These are phyloP conservation scores for Aspergillus taichungensis DNA, from an alignment of 495 filamentous ascomycete species.

Conservation along the genomic window DNA sequence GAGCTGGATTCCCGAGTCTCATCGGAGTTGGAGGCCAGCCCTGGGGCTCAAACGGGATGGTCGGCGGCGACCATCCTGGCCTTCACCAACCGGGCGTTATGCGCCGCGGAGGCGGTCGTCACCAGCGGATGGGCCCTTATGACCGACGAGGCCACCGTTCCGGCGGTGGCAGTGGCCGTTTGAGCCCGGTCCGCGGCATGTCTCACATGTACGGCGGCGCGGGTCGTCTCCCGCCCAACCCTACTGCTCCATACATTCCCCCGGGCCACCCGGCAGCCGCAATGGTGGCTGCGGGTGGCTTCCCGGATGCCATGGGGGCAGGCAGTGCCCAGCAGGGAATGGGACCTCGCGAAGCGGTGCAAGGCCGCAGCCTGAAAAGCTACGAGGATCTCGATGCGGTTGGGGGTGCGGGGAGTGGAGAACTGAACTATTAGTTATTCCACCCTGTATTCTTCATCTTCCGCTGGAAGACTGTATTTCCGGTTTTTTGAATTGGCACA, in stretches of 20 bases:
- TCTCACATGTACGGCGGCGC: constrained; percentile 26
- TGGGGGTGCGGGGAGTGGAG: constrained; percentile 42
- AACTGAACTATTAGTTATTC: constrained; percentile 50
- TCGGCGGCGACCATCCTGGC: constrained; percentile 27
- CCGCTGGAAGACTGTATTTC: neutral
- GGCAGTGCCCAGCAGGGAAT: constrained; percentile 60
- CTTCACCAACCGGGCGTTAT: constrained; percentile 50
- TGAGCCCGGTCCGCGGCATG: constrained; percentile 37
- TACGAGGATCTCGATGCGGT: constrained; percentile 94
- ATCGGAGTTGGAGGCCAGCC: constrained; percentile 47
- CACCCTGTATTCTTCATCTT: neutral
- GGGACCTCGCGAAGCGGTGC: constrained; percentile 75
- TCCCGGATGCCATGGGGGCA: constrained; percentile 36
- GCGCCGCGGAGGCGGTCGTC: constrained; percentile 46
- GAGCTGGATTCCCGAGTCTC: constrained; percentile 37
- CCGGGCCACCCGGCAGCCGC: constrained; percentile 35
- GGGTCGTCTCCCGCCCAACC: constrained; percentile 27
- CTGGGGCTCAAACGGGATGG: constrained; percentile 38
- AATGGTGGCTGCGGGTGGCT: constrained; percentile 37
- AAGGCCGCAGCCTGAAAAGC: constrained; percentile 84
- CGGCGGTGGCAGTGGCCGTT: constrained; percentile 22
- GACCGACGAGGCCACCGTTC: constrained; percentile 42
- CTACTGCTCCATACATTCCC: constrained; percentile 29
- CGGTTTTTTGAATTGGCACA: neutral
- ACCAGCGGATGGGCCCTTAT: constrained; percentile 48